These are phyloP conservation scores for Sphaerulina vaccinii DNA, from an alignment of 2,329 filamentous ascomycete genomes.

Conservation along the genomic window DNA sequence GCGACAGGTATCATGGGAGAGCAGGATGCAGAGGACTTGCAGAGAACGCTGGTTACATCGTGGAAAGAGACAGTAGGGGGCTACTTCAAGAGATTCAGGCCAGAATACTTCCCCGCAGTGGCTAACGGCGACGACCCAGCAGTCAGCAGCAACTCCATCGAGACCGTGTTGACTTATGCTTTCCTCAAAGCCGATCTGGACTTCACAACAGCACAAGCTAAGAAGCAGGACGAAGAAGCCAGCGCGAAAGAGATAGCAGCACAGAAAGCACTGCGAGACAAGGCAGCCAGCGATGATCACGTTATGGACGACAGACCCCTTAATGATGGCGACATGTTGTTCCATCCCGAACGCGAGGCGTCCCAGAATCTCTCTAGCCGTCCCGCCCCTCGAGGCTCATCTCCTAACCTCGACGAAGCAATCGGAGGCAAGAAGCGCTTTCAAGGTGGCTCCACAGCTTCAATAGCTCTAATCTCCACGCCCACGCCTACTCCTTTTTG, in stretches of 20 bases:
- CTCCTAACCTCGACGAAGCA: constrained; percentile 53
- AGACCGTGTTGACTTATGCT: constrained; percentile 82
- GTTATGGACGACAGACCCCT: constrained; percentile 72
- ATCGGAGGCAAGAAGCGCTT: constrained; percentile 77
- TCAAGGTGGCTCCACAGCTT: constrained; percentile 90
- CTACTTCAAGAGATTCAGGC: constrained; percentile 89
- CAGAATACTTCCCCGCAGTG: constrained; percentile 61
- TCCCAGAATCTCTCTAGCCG: constrained; percentile 37
- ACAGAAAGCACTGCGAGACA: constrained; percentile 12
- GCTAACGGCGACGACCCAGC: constrained; percentile 11
- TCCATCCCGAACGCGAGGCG: constrained; percentile 54
- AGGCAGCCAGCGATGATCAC: constrained; percentile 51
- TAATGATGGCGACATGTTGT: constrained; percentile 81
- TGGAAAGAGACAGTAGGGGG: constrained; percentile 87
- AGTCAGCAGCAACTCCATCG: constrained; percentile 55
- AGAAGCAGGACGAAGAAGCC: constrained; percentile 55
- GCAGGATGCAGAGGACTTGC: constrained; percentile 64
- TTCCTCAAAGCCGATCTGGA: constrained; percentile 93
- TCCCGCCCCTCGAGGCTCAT: constrained; percentile 40
- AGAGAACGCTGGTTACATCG: constrained; percentile 67
- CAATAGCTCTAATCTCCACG: constrained; percentile 85
- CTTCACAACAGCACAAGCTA: constrained; percentile 85
- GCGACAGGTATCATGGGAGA: constrained; percentile 50
- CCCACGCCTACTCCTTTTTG: constrained; percentile 90
- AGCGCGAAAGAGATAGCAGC: constrained; percentile 13